Base-by-base conservation (phyloP, 2,329 filamentous ascomycete species). In the Claviceps monticola region DNA sequence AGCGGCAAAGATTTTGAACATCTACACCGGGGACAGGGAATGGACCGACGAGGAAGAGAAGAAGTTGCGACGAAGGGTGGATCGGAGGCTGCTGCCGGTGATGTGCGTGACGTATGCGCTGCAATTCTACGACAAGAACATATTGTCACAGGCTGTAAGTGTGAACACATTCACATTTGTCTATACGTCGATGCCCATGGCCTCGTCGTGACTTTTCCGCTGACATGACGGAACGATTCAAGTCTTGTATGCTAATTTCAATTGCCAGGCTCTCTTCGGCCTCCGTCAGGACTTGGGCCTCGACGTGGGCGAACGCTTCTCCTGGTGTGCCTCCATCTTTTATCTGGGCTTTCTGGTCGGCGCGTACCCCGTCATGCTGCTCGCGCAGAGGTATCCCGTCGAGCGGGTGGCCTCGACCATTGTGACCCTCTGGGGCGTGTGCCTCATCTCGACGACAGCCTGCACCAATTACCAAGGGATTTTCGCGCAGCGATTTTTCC, bases 281-380 rank as follows among this genome's bases (percentile, higher is more conserved):
- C 44, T 54, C 11, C 47, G 49, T n/a, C 17, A 39, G 13, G 50
- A 51, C 14, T 49, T 53, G n/a, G 47, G n/a, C 26, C 49, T 53
- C 47, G 49, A 52, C 17, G 39, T 39, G 13, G 44, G 53, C 34
- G 46, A 52, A 34, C 50, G 47, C 14, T 50, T 46, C 14, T 56
- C 53, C 14, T 53, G 49, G 46, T 50, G 46, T 13, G 50, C 54
- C 41, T 56, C 52, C 43, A 71, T 77, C 26, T 78, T 77, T 61
- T 78, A 76, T 55, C 67, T 78, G 26, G 74, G 62, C 50, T 68
- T 65, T 53, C 57, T 73, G 1, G 57, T 66, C 2, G 68, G 68
- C 6, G 69, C 71, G 11, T 66, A 64, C 36, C 64, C 64, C 0
- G 61, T 60, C 59, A 64, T 60, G 54, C 60, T 58, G 50, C 52